Evolutionary conservation across 306 rosid genomes (phyloP).

Genomic region (Trichosanthes cucumerina): DNA sequence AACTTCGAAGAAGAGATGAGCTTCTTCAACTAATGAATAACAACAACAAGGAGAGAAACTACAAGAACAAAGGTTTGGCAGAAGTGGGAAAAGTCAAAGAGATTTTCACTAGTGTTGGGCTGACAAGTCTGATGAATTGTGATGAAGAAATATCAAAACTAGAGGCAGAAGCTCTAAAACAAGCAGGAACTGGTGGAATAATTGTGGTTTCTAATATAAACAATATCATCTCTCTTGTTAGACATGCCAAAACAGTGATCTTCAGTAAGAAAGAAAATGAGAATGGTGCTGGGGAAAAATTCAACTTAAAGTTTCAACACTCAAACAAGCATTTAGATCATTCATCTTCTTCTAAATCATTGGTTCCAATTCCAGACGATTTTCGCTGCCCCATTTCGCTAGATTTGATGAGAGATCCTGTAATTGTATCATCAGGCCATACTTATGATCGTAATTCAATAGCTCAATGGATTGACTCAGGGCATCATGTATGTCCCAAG

Average conservation of each 20-base stretch:
- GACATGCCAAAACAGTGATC: constrained; percentile 49
- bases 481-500: constrained; percentile 84
- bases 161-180: constrained; percentile 64
- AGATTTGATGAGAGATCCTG: constrained; percentile 82
- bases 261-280: constrained; percentile 34
- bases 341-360: constrained; percentile 46
- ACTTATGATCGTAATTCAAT: constrained; percentile 70
- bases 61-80: constrained; percentile 38
- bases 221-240: constrained; percentile 58
- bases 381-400: constrained; percentile 86
- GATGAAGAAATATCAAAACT: constrained; percentile 67
- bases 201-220: constrained; percentile 64
- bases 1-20: constrained; percentile 46
- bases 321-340: constrained; percentile 22
- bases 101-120: constrained; percentile 50
- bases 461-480: constrained; percentile 83
- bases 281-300: constrained; percentile 19
- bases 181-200: constrained; percentile 88
- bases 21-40: constrained; percentile 49
- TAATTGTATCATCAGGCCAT: constrained; percentile 85
- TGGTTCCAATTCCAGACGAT: constrained; percentile 55
- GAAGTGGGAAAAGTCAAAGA: constrained; percentile 51
- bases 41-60: constrained; percentile 37
- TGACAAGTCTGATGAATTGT: constrained; percentile 51
- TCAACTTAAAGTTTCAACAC: constrained; percentile 28